Percentiles rank a stretch among this genome's conserved stretches.
Conservation (phyloP, 1,284 basidiomycete genomes). For the Athelia psychrophila region DNA sequence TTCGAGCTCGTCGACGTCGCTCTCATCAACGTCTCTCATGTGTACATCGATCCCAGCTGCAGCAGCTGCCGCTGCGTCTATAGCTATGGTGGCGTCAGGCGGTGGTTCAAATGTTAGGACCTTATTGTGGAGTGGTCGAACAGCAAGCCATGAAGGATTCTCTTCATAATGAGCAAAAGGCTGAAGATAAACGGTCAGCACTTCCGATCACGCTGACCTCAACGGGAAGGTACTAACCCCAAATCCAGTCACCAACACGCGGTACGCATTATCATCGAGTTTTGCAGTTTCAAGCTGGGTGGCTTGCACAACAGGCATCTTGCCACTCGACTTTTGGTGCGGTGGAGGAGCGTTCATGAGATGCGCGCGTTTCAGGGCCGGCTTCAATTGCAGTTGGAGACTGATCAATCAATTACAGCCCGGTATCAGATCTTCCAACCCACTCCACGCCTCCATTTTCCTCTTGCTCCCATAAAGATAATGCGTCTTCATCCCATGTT, state of each 20-base stretch:
- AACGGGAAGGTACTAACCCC: constrained; percentile 43
- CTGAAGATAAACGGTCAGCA: constrained; percentile 27
- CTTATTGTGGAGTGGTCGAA: constrained; percentile 52
- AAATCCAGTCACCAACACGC: constrained; percentile 57
- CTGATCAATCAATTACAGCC: neutral
- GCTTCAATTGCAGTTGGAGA: too few relatives aligned
- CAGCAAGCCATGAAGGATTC: constrained; percentile 66
- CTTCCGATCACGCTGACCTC: neutral
- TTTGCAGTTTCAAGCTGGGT: constrained; percentile 4
- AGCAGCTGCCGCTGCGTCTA: constrained; percentile 7
- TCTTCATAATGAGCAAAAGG: constrained; percentile 51
- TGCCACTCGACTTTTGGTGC: neutral
- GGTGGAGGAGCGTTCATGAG: constrained; percentile 7
- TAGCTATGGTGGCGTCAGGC: constrained; percentile 24
- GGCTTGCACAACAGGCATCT: constrained; percentile 10
- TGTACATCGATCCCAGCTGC: neutral
- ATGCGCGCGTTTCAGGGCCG: too few relatives aligned
- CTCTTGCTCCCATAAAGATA: constrained; percentile 70
- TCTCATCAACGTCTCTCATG: constrained; percentile 4
- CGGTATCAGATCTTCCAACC: constrained; percentile 46
- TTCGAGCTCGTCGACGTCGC: neutral
- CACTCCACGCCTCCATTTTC: constrained; percentile 64
- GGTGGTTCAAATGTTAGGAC: constrained; percentile 39
- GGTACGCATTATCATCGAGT: constrained; percentile 27
- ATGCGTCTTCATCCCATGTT: constrained; percentile 70